Evolutionary conservation across 768 basidiomycete species (phyloP), one percentile per base, ranked within the genome.

Genomic region (Rhizopogon sp.): DNA sequence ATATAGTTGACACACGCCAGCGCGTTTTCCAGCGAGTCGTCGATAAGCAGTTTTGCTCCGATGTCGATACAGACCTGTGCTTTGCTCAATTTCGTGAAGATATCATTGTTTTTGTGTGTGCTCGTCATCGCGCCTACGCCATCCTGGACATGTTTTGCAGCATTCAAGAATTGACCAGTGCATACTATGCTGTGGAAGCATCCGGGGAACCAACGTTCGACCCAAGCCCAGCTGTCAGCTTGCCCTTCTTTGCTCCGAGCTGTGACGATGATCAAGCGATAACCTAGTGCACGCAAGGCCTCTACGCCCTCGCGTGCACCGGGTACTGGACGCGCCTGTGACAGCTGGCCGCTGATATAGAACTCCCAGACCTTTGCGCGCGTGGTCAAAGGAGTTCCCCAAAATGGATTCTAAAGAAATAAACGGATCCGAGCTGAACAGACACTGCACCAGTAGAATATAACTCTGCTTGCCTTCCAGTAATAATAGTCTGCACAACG

Each of bases 11-110:
- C 77, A 58, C 84, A 84, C 54, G 81, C 76, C 28, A 87, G 59
- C 39, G 85, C 87, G 67, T 92, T 91, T 68, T 92, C 90, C 41
- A 85, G 63, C 6, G 88, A 90, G 71, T 93, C 90, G 67, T 93
- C 90, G 55, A 93, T 83, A 51, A 93, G 72, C 39, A 90, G 64
- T 40, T 76, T 74, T 10, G 89, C 86, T 14, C 77, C 77, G 16
- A 91, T 70, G 56, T 80, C 74, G 35, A 79, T 70, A 64, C 88
- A 87, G 44, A 90, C 81, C 62, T 87, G 82, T n/a, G 85, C 82
- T 65, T 92, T 92, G 56, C 76, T 81, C 45, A 88, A 68, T 62
- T 81, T 84, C 25, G 79, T 82, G 47, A 78, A 71, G 28, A 81
- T 67, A 57, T 75, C 77, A 20, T 74, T 67, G 31, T 67, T 73